Percentiles rank a stretch among this genome's conserved stretches.
Evolutionary conservation across 1,284 basidiomycete species (phyloP).

Genomic region (Marasmius sp.): DNA sequence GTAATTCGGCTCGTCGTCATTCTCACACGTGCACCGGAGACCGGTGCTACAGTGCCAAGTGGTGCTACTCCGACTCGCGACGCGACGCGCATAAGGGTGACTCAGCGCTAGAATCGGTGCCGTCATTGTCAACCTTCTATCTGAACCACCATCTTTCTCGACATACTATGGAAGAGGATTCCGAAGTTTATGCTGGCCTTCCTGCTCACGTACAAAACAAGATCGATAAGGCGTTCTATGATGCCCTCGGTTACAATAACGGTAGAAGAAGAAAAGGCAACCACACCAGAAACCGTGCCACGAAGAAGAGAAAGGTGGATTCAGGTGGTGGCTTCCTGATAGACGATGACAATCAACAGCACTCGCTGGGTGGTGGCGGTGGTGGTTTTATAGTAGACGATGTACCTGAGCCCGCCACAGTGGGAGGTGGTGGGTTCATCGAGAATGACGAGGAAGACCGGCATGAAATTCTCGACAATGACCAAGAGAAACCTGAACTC

Average conservation of each 20-base stretch:
- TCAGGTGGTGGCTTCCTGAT: conserved; percentile 5
- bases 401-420: neutral
- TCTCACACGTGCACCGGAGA: no score
- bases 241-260: neutral
- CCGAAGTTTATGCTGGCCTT: neutral
- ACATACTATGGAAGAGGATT: neutral
- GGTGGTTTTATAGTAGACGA: conserved; percentile 7
- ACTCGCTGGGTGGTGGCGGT: neutral
- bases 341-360: neutral
- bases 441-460: neutral
- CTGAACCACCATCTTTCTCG: no score
- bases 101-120: no score
- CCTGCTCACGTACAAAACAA: neutral
- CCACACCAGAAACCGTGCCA: neutral
- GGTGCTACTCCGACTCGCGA: no score
- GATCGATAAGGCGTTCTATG: neutral
- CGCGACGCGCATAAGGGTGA: no score
- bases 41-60: no score
- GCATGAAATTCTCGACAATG: neutral
- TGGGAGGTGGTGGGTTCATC: conserved; percentile 5
- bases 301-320: neutral
- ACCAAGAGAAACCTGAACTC: conserved; percentile 14
- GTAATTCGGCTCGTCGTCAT: no score
- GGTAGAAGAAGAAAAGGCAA: neutral
- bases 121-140: no score